phyloP scores from a whole-genome alignment of 2,329 filamentous ascomycete species.

The Colletotrichum sp. region DNA sequence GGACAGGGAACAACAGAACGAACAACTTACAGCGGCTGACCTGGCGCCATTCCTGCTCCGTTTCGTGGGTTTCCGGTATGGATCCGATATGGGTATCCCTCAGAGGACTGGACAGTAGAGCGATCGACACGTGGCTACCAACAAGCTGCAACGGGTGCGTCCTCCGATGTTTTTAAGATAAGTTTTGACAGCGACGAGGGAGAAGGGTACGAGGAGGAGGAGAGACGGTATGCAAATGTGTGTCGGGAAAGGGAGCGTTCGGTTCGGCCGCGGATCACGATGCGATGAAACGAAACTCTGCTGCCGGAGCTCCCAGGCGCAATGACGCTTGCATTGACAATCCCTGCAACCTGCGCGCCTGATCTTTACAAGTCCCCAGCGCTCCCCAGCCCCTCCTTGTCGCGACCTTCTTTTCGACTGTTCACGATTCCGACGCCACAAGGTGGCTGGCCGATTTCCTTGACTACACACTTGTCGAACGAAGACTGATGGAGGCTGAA shows the following conservation, averaged over 20 bases:
- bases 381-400: background rate
- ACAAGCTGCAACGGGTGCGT: background rate
- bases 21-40: conserved; percentile 19
- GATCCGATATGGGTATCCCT: background rate
- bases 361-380: background rate
- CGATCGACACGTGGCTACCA: conserved; percentile 7
- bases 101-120: background rate
- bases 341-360: background rate
- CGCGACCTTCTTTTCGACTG: background rate
- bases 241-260: background rate
- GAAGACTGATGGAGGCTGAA: background rate
- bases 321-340: conserved; percentile 20
- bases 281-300: conserved; percentile 21
- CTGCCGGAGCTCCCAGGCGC: conserved; percentile 11
- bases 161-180: conserved; percentile 1
- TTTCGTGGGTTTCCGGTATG: background rate
- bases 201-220: background rate
- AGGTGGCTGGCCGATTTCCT: background rate
- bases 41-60: conserved; percentile 3
- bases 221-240: background rate
- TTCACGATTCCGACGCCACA: conserved; percentile 16
- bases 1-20: background rate
- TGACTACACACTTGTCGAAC: background rate
- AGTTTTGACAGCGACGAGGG: background rate
- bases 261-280: conserved; percentile 14